Evolutionary conservation across 2,329 filamentous ascomycete genomes (phyloP), one percentile per base, ranked within the genome.

Genomic region (Aspergillus nomiae): DNA sequence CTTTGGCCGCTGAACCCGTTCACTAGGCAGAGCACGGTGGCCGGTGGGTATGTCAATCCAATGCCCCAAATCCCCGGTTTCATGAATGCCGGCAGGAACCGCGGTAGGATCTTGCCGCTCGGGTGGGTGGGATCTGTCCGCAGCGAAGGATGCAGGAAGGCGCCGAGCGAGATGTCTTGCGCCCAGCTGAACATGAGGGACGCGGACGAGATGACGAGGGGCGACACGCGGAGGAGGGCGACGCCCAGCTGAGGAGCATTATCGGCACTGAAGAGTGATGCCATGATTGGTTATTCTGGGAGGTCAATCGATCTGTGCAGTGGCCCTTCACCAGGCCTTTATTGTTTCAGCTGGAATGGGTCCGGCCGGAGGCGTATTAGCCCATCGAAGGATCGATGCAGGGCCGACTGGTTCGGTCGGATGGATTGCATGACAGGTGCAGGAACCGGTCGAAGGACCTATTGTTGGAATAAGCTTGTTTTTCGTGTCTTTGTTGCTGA

Each of bases 71-170:
- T 43, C 21, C 55, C 55, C 19, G 55, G 55, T 45, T 45, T 45
- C 55, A 56, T 56, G 55, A 56, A 56, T 45, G 55, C 55, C n/a
- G 55, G 55, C 36, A 56, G 55, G 38, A 26, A 56, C 19, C 55
- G 38, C 11, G 55, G 38, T 3, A 56, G 38, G 55, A 56, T 43
- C n/a, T 56, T 45, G 38, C 55, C 55, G 24, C 55, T 56, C 11
- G 55, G 55, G 24, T 56, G 55, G 55, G 36, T 26, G 19, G 55
- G 36, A 45, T 56, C 55, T 14, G 24, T 30, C 10, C 55, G 55
- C 36, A 56, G 55, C 21, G 55, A 56, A 16, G 21, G 55, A 30
- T 56, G 55, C 36, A 56, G 14, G 55, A 56, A 56, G 36, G 55
- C 55, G 21, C 55, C 55, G 36, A 56, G 21, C 21, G 38, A 56